Evolutionary conservation across 2,329 filamentous ascomycete species (phyloP).

Genomic region (Parastagonospora avenae): DNA sequence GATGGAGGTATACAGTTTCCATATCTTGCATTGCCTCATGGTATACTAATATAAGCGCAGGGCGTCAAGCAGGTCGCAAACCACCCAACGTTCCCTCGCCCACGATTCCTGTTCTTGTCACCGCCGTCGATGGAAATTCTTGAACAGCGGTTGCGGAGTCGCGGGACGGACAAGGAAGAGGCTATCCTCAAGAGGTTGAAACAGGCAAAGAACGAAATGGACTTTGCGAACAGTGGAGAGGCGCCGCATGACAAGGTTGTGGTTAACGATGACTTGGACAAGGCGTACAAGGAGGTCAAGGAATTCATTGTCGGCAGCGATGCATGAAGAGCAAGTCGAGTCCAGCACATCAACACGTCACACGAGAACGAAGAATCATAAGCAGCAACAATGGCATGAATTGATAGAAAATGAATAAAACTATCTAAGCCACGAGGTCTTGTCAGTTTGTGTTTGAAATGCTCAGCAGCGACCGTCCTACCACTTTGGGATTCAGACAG

Average conservation of each 20-base stretch:
- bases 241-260: slow-evolving; percentile 59
- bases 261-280: slow-evolving; percentile 58
- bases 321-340: slow-evolving; percentile 16
- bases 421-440: slow-evolving; percentile 43
- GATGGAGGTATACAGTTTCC: slow-evolving; percentile 71
- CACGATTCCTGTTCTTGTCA: slow-evolving; percentile 83
- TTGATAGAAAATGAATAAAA: slow-evolving; percentile 3
- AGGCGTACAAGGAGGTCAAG: slow-evolving; percentile 56
- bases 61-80: slow-evolving; percentile 92
- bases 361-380: slow-evolving; percentile 1
- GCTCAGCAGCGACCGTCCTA: slow-evolving; percentile 49
- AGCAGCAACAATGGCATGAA: slow-evolving; percentile 9
- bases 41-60: slow-evolving; percentile 39
- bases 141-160: slow-evolving; percentile 61
- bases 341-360: not conserved
- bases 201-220: slow-evolving; percentile 53
- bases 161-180: slow-evolving; percentile 54
- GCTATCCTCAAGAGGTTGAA: slow-evolving; percentile 55
- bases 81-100: slow-evolving; percentile 66
- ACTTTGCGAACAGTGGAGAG: slow-evolving; percentile 44
- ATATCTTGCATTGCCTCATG: not conserved
- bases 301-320: slow-evolving; percentile 54
- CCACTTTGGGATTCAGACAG: slow-evolving; percentile 53
- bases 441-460: slow-evolving; percentile 56
- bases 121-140: slow-evolving; percentile 77